Conservation (phyloP, 2,329 filamentous ascomycete species). For the Aspergillus vadensis region DNA sequence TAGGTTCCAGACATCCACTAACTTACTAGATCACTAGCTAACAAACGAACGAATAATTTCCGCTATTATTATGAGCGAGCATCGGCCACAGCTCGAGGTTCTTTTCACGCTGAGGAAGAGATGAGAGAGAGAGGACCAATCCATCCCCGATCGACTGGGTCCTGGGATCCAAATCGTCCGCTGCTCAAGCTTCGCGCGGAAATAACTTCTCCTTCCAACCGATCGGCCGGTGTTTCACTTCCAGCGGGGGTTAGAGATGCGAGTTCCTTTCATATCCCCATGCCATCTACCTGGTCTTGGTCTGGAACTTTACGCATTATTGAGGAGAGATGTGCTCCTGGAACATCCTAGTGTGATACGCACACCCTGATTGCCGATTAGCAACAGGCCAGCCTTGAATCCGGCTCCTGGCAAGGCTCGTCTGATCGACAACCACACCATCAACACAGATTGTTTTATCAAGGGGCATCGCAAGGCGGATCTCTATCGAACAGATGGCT, state of each 20-base stretch:
- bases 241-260: background rate
- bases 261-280: constrained; percentile 2
- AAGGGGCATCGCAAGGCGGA: constrained; percentile 1
- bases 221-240: constrained; percentile 8
- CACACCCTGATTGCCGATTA: background rate
- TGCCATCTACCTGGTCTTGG: background rate
- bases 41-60: background rate
- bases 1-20: background rate
- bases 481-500: background rate
- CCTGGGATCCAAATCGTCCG: background rate
- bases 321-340: background rate
- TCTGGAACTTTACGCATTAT: background rate
- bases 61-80: constrained; percentile 1
- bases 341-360: background rate
- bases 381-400: background rate
- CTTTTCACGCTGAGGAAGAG: too few relatives aligned
- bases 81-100: background rate
- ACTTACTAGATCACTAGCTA: too few relatives aligned
- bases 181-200: constrained; percentile 7
- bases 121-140: background rate
- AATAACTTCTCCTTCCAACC: background rate
- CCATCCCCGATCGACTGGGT: background rate
- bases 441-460: background rate
- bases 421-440: background rate
- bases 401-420: background rate